Evolutionary conservation across 345 rosid species (phyloP).

Genomic region (Ceriops decandra): DNA sequence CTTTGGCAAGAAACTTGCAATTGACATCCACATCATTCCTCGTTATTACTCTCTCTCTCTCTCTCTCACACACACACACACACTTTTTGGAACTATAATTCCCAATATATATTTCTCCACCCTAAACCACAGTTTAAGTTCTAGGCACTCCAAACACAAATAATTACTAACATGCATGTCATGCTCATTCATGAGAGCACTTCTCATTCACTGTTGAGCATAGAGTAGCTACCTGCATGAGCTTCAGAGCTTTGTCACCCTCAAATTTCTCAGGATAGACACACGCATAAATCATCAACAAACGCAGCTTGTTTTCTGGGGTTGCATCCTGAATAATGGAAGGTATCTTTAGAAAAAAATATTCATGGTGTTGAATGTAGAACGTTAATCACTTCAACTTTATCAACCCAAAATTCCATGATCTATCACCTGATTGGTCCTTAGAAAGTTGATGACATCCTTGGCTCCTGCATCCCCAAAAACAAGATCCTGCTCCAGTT

Average conservation of each 20-base stretch:
- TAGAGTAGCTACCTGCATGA: slow-evolving; percentile 72
- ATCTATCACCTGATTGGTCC: slow-evolving; percentile 60
- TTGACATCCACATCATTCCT: neutral
- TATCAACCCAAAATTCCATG: neutral
- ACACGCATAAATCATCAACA: slow-evolving; percentile 80
- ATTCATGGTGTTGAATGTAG: neutral
- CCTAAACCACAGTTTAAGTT: too few species aligned
- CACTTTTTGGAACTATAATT: too few species aligned
- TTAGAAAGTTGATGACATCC: slow-evolving; percentile 74
- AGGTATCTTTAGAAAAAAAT: slow-evolving; percentile 7
- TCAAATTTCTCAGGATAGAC: slow-evolving; percentile 92
- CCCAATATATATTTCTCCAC: too few species aligned
- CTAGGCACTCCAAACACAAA: too few species aligned
- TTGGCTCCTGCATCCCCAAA: slow-evolving; percentile 94
- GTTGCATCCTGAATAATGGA: slow-evolving; percentile 49
- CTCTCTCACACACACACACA: too few species aligned
- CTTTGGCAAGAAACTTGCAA: neutral
- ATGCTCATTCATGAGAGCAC: neutral
- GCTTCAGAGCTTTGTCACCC: slow-evolving; percentile 80
- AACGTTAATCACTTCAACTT: neutral
- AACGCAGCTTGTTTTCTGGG: slow-evolving; percentile 79
- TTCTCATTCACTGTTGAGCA: neutral
- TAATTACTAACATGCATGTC: too few species aligned
- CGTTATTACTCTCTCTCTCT: too few species aligned
- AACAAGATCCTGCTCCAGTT: slow-evolving; percentile 97